Base-by-base conservation (phyloP, 306 rosid species). In the Cicer cuneatum region DNA sequence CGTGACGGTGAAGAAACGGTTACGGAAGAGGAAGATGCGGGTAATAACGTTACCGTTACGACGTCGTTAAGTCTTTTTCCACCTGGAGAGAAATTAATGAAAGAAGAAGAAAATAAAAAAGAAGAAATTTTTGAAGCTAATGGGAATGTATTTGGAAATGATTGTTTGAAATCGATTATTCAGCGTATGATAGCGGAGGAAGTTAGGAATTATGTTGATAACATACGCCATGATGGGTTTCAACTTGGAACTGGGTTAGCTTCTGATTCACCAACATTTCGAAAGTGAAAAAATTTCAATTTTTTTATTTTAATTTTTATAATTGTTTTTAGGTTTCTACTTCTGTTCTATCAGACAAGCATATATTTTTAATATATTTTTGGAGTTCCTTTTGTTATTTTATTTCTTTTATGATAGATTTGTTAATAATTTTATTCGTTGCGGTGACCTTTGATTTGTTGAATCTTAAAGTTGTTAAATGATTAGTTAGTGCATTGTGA, bases 131-230 rank as follows among this genome's bases (percentile, higher is more conserved):
- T 7, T 10, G 65, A 69, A 54, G 59, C 7, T 2, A 37, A 52
- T 3, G 7, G 12, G 47, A 42, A 57, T 7, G 29, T 45, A 5
- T 1, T 46, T 72, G 43, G 14, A 8, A 63, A 42, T 73, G 73
- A 81, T 16, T 70, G 86, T 46, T 69, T 88, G 75, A 61, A 67
- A 40, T 77, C 69, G 54, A 56, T 85, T 69, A 78, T 90, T 81
- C 86, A 74, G 87, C 76, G 85, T 52, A 85, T 94, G 90, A 81
- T 94, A 48, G 91, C 95, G 1, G 80, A 78, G 21, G 98, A 94
- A 72, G 98, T 94, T 33, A 82, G 84, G 77, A 82, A 16, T 72
- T 90, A 90, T 81, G 15, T 91, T 9, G 86, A 87, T 1, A 64
- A 58, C n/a, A 75, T 88, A 71, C 78, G 80, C 72, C 78, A 78